Base-by-base conservation (phyloP, 1,284 basidiomycete genomes). In the Athelia psychrophila region DNA sequence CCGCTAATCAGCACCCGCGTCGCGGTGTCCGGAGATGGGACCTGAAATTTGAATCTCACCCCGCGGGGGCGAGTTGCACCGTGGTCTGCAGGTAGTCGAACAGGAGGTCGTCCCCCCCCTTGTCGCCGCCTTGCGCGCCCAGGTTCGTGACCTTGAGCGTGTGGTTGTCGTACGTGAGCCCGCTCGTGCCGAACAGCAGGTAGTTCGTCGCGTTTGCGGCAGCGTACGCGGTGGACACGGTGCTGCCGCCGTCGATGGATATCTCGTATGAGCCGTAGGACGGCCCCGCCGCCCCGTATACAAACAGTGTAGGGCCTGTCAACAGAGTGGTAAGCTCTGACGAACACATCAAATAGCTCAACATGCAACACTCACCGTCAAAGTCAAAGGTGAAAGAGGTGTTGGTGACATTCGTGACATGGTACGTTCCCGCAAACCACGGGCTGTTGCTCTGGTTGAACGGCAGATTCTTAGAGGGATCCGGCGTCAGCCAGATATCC, bases 401-500 rank as follows among this genome's bases (percentile, higher is more conserved):
- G 18, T 64, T 64, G 4, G 65, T 56, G 2, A 57, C 58, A 16
- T 64, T 63, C 1, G 73, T 74, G 47, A 62, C 58, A 55, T 75
- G 74, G 51, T 62, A 76, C 9, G 73, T 76, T 9, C 72, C 74
- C 58, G 67, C 65, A 51, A 66, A 59, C 68, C 70, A 75, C 13
- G 65, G 63, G 16, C 66, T 70, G 13, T 50, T 60, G 6, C 54
- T 61, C 3, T 69, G 57, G 49, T 65, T 57, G 58, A 71, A 75
- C 5, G 62, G 56, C 3, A 65, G 44, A 36, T 42, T n/a, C 27
- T 62, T 68, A 16, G 69, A 74, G 19, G 73, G 73, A 60, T 76
- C 74, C 18, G 74, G 73, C 2, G 72, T 75, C 48, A 61, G 52
- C 74, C 74, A 75, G 18, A 53, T 60, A 8, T 65, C 61, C 49